A percentile compares a stretch with the other conserved stretches of the same genome.
These are phyloP conservation scores for Perilla frutescens DNA, from an alignment of 257 asterid species.

Conservation along the genomic window DNA sequence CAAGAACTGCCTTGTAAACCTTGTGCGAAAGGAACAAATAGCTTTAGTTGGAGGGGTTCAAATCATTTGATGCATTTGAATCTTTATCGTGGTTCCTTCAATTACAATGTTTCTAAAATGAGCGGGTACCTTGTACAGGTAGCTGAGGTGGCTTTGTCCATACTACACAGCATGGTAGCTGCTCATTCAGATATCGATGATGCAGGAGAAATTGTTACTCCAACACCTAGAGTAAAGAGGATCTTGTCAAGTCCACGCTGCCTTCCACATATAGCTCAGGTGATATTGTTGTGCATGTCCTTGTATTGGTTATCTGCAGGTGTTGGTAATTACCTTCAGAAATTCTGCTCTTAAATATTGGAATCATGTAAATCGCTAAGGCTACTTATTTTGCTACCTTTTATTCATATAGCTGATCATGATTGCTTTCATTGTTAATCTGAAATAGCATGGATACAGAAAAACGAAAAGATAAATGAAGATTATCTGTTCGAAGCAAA, in stretches of 20 bases:
- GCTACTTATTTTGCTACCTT: constrained; percentile 18
- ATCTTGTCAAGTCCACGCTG: constrained; percentile 94
- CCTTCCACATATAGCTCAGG: constrained; percentile 98
- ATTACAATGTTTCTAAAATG: constrained; percentile 29
- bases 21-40: constrained; percentile 2
- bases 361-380: constrained; percentile 22
- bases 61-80: constrained; percentile 23
- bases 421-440: constrained; percentile 15
- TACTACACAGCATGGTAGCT: constrained; percentile 96
- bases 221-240: constrained; percentile 95
- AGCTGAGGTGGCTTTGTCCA: constrained; percentile 88
- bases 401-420: constrained; percentile 3
- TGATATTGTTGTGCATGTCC: constrained; percentile 40
- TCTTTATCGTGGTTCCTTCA: constrained; percentile 23
- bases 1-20: not conserved
- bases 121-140: constrained; percentile 58
- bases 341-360: constrained; percentile 23
- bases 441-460: constrained; percentile 10
- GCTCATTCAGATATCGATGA: constrained; percentile 98
- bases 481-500: not conserved
- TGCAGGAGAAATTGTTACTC: constrained; percentile 98
- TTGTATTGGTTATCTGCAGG: constrained; percentile 18
- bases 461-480: not conserved
- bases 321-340: constrained; percentile 9
- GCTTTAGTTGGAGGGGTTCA: constrained; percentile 23